A percentile compares a stretch with the other conserved stretches of the same genome.
Conservation (phyloP, 495 filamentous ascomycete genomes). For the Antarctomyces pellizariae region DNA sequence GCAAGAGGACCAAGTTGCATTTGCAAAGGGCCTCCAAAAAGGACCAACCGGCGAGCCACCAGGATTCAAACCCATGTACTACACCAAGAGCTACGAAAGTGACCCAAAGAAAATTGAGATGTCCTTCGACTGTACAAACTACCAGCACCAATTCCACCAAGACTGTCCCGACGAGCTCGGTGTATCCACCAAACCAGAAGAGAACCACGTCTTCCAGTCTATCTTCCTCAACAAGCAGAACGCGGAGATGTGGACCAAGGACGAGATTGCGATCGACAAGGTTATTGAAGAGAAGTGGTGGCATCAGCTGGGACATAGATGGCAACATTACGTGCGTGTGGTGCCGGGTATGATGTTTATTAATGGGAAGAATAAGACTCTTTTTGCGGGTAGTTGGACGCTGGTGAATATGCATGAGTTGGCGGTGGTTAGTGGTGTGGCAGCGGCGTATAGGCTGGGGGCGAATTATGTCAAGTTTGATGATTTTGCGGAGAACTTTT, state of each 20-base stretch:
- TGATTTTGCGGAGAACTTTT: conserved; percentile 32
- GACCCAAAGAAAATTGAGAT: conserved; percentile 57
- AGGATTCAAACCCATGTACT: conserved; percentile 63
- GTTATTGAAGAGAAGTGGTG: conserved; percentile 59
- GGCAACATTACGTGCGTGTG: conserved; percentile 58
- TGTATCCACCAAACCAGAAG: conserved; percentile 13
- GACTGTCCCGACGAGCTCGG: conserved; percentile 8
- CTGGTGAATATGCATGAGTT: conserved; percentile 73
- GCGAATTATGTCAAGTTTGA: conserved; percentile 48
- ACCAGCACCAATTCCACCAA: conserved; percentile 58
- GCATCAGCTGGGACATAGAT: conserved; percentile 67
- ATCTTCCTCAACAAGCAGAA: conserved; percentile 54
- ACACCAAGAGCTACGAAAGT: conserved; percentile 40
- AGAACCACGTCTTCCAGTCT: conserved; percentile 66
- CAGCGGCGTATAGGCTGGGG: conserved; percentile 55
- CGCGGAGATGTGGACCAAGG: conserved; percentile 44
- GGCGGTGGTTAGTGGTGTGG: conserved; percentile 53
- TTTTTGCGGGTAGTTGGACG: conserved; percentile 56
- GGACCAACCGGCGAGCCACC: conserved; percentile 11
- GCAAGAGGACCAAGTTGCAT: conserved; percentile 25
- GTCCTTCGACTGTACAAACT: conserved; percentile 70
- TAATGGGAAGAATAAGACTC: conserved; percentile 43
- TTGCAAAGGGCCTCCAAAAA: conserved; percentile 20
- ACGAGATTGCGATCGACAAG: conserved; percentile 42
- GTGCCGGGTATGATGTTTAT: conserved; percentile 63